Evolutionary conservation across 176 grass and related monocot genomes (phyloP).

Genomic region (Phragmites australis): DNA sequence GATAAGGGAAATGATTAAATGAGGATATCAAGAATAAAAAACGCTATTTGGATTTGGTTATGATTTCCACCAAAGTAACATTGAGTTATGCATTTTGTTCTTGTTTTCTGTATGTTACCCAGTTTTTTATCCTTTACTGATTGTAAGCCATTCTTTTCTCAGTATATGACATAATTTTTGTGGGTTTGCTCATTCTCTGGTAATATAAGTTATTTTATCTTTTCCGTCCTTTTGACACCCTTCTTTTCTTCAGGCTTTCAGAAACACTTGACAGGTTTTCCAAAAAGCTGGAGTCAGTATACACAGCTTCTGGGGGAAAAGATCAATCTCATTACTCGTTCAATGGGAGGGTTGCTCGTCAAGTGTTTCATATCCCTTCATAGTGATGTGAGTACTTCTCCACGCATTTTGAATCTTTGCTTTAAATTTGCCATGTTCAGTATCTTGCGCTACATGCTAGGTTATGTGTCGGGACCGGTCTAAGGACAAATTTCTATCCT

Average conservation of each 20-base stretch:
- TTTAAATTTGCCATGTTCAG: constrained; percentile 18
- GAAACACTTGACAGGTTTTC: constrained; percentile 79
- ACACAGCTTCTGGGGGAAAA: constrained; percentile 81
- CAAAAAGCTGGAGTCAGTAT: constrained; percentile 75
- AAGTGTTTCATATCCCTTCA: constrained; percentile 91
- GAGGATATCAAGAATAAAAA: constrained; percentile 95
- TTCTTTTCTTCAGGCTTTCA: constrained; percentile 60
- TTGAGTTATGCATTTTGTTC: constrained; percentile 29
- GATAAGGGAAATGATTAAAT: constrained; percentile 97
- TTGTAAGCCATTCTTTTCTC: not conserved
- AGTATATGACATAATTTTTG: not conserved
- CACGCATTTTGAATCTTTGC: constrained; percentile 29
- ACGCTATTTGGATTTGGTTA: constrained; percentile 98
- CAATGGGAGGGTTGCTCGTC: constrained; percentile 94
- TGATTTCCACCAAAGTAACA: constrained; percentile 99
- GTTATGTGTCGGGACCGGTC: too few species aligned
- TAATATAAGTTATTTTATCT: not conserved
- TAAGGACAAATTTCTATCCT: too few species aligned
- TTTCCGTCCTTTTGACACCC: not conserved
- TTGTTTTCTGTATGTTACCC: not conserved
- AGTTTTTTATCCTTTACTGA: not conserved
- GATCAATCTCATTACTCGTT: constrained; percentile 89
- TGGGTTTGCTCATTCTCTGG: not conserved
- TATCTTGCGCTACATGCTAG: not conserved
- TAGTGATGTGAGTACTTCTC: constrained; percentile 65